Conservation (phyloP, 768 basidiomycete species). For the Lactarius hatsudake region DNA sequence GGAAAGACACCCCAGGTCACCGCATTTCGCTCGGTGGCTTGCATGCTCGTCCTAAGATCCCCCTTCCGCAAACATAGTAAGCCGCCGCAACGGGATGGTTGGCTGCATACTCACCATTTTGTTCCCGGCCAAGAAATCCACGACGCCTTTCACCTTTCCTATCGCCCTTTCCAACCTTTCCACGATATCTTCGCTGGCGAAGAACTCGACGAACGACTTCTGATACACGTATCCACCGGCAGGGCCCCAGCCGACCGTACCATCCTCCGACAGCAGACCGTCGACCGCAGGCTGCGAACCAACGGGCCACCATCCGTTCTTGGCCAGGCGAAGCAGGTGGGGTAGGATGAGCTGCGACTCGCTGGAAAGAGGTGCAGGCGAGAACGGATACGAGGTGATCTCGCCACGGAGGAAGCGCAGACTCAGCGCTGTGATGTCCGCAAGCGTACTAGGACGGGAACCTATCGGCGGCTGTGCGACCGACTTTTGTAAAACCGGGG, state of each 20-base stretch:
- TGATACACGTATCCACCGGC: slow-evolving; percentile 92
- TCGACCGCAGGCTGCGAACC: slow-evolving; percentile 95
- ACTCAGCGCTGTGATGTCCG: slow-evolving; percentile 79
- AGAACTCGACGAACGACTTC: slow-evolving; percentile 97
- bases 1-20: slow-evolving; percentile 99
- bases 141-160: slow-evolving; percentile 55
- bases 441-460: slow-evolving; percentile 22
- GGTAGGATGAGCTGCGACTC: slow-evolving; percentile 82
- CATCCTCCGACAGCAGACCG: slow-evolving; percentile 68
- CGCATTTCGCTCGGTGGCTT: slow-evolving; percentile 78
- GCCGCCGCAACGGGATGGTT: not conserved
- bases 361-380: slow-evolving; percentile 69
- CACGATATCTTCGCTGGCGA: slow-evolving; percentile 62
- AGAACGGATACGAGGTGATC: slow-evolving; percentile 84
- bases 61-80: slow-evolving; percentile 46
- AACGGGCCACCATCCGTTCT: slow-evolving; percentile 90
- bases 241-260: slow-evolving; percentile 91
- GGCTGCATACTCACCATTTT: slow-evolving; percentile 48
- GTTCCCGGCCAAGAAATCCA: slow-evolving; percentile 88
- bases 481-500: not conserved
- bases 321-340: slow-evolving; percentile 73
- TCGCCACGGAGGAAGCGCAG: slow-evolving; percentile 72
- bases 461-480: slow-evolving; percentile 13
- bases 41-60: slow-evolving; percentile 75
- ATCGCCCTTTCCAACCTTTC: slow-evolving; percentile 58